phyloP scores from a whole-genome alignment of 306 rosid genomes.

The Vigna trinervia region DNA sequence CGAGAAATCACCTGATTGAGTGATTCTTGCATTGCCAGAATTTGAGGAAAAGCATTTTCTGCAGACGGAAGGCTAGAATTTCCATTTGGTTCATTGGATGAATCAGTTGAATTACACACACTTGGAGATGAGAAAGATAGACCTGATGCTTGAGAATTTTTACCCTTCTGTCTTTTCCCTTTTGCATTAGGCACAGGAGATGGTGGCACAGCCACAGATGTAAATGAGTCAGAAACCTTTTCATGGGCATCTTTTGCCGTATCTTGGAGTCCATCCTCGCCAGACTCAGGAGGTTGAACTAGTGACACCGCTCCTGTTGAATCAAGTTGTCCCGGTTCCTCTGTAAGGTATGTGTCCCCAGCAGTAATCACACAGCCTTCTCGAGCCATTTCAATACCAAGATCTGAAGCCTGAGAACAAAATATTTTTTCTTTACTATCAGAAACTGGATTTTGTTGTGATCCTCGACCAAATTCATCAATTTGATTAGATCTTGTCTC shows the following conservation, averaged over 20 bases:
- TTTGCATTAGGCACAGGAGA: constrained; percentile 65
- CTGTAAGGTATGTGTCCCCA: constrained; percentile 60
- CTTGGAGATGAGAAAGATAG: constrained; percentile 61
- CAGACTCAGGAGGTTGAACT: constrained; percentile 55
- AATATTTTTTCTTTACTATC: constrained; percentile 75
- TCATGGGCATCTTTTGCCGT: constrained; percentile 64
- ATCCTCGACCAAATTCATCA: constrained; percentile 66
- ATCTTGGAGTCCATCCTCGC: constrained; percentile 69
- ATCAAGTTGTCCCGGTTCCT: constrained; percentile 63
- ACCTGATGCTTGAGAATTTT: constrained; percentile 70
- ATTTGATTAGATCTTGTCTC: constrained; percentile 70
- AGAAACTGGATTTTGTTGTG: constrained; percentile 57
- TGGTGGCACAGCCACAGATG: constrained; percentile 49
- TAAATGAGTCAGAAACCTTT: constrained; percentile 66
- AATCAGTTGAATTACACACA: constrained; percentile 64
- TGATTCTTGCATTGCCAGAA: constrained; percentile 77
- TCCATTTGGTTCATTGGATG: constrained; percentile 65
- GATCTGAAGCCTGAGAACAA: constrained; percentile 97
- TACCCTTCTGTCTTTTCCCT: constrained; percentile 81
- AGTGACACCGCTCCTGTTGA: constrained; percentile 49
- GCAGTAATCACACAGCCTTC: constrained; percentile 75
- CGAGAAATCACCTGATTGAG: constrained; percentile 76
- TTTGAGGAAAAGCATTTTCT: constrained; percentile 68
- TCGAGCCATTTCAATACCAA: constrained; percentile 92
- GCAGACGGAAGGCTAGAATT: constrained; percentile 57